Conservation (phyloP, 2,329 filamentous ascomycete species). For the Cladophialophora yegresii region DNA sequence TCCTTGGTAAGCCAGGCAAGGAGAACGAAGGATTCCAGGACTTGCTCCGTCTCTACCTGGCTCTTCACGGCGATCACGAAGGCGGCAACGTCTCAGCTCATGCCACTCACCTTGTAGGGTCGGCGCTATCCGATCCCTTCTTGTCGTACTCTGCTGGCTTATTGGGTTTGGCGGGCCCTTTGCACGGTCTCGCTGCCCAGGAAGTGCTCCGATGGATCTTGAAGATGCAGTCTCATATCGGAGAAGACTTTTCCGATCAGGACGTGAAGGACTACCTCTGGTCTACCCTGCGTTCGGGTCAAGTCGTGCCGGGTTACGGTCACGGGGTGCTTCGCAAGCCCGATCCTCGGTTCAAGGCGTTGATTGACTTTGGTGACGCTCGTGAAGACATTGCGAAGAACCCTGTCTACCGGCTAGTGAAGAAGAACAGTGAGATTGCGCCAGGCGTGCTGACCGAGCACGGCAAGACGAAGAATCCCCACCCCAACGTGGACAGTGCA, state of each 20-base stretch:
- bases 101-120: constrained; percentile 90
- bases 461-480: constrained; percentile 97
- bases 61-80: constrained; percentile 96
- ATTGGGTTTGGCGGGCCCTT: constrained; percentile 89
- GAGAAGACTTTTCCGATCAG: constrained; percentile 71
- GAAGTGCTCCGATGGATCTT: constrained; percentile 96
- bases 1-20: constrained; percentile 86
- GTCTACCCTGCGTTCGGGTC: constrained; percentile 87
- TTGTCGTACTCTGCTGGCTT: constrained; percentile 94
- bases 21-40: constrained; percentile 95
- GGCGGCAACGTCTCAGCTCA: constrained; percentile 97
- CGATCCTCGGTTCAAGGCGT: constrained; percentile 90
- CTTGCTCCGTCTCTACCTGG: constrained; percentile 87
- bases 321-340: constrained; percentile 96
- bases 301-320: constrained; percentile 92
- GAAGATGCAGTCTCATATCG: constrained; percentile 90
- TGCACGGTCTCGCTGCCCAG: constrained; percentile 91
- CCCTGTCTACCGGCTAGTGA: constrained; percentile 90
- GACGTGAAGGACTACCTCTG: constrained; percentile 90
- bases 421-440: constrained; percentile 88
- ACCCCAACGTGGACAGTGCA: constrained; percentile 92
- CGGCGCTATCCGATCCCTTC: constrained; percentile 91
- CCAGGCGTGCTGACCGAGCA: constrained; percentile 89
- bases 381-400: constrained; percentile 82
- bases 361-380: constrained; percentile 90